Conservation (phyloP, 1,284 basidiomycete genomes). For the Ustilago shanxiensis region DNA sequence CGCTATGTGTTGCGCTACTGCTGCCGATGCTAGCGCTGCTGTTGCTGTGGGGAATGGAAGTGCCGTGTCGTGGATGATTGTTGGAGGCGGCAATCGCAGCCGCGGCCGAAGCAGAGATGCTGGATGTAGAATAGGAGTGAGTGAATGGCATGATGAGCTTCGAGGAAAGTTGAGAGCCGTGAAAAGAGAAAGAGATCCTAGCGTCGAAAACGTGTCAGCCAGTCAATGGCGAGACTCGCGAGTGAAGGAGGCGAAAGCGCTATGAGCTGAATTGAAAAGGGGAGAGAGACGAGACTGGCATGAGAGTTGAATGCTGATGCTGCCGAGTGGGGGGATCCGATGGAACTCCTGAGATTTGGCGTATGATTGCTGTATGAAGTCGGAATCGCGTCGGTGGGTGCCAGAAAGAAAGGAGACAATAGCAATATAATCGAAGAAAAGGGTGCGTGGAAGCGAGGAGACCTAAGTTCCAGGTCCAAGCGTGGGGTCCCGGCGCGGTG, state of each 20-base stretch:
- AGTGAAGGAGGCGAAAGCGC: background rate
- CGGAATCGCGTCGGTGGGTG: background rate
- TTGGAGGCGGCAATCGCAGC: background rate
- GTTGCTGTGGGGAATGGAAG: background rate
- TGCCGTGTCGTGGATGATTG: background rate
- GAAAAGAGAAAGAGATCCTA: background rate
- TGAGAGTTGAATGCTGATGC: background rate
- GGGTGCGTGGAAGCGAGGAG: background rate
- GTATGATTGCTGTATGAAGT: background rate
- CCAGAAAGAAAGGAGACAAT: background rate
- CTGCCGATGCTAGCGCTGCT: conserved; percentile 7
- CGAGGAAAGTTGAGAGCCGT: background rate
- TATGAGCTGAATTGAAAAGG: background rate
- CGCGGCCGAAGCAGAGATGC: conserved; percentile 1
- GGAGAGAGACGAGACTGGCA: background rate
- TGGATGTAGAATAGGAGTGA: background rate
- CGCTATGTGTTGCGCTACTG: background rate
- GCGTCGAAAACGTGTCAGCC: background rate
- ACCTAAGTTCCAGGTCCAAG: background rate
- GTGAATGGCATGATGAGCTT: conserved; percentile 5
- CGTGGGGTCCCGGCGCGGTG: background rate
- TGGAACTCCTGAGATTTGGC: background rate
- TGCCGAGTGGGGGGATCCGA: background rate
- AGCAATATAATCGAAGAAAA: background rate
- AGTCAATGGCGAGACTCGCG: background rate